Percentiles rank a stretch among this genome's conserved stretches.
phyloP scores from a whole-genome alignment of 331 rosid genomes.

The Quercus tomentella region DNA sequence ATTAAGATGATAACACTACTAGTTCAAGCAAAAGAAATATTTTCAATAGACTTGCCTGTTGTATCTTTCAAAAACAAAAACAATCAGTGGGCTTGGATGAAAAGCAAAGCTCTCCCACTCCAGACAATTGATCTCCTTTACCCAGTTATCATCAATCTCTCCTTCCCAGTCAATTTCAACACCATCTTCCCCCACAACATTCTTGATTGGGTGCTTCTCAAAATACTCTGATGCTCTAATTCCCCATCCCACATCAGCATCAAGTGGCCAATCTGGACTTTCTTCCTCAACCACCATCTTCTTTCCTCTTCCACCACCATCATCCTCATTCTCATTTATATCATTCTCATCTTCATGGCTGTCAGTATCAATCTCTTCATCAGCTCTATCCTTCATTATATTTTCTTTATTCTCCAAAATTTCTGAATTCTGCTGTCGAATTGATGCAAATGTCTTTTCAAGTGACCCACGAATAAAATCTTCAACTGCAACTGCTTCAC shows the following conservation, averaged over 20 bases:
- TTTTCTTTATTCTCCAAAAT: conserved; percentile 37
- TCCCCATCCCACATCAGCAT: conserved; percentile 96
- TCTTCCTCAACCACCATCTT: conserved; percentile 76
- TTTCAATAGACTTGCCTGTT: conserved; percentile 36
- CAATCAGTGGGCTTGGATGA: conserved; percentile 88
- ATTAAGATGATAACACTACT: background rate
- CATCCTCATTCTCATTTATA: background rate
- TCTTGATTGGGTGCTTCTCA: conserved; percentile 72
- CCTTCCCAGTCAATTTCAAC: conserved; percentile 92
- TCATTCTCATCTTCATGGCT: background rate
- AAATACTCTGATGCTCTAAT: conserved; percentile 85
- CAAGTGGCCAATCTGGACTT: conserved; percentile 72
- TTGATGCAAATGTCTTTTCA: conserved; percentile 51
- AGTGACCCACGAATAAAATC: conserved; percentile 60
- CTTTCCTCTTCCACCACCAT: conserved; percentile 22
- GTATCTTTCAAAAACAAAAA: conserved; percentile 81
- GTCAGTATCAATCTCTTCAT: conserved; percentile 12
- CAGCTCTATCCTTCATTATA: conserved; percentile 43
- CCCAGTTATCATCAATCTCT: conserved; percentile 83
- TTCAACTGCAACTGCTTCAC: conserved; percentile 70
- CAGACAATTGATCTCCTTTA: conserved; percentile 84
- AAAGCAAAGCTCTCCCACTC: conserved; percentile 95
- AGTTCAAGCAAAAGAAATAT: background rate
- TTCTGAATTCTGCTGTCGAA: conserved; percentile 45
- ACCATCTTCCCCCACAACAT: conserved; percentile 73